Base-by-base conservation (phyloP, 1,284 basidiomycete species). In the Mycena citricolor region DNA sequence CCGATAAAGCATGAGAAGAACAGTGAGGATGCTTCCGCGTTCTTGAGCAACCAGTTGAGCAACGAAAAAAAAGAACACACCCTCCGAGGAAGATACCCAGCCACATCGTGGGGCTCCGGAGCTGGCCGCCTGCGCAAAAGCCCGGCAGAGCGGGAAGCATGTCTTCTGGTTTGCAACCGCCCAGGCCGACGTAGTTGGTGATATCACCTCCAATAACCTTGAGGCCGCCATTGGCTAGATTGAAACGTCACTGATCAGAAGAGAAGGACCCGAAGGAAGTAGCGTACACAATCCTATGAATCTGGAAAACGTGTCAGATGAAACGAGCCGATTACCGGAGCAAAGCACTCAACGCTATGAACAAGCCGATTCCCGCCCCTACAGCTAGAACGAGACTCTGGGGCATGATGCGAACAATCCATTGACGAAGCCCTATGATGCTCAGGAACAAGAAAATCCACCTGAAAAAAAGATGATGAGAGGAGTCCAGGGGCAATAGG, bases 31-130 rank as follows among this genome's bases (percentile, higher is more conserved):
- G n/a, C 83, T 67, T 33, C 11, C 10, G 22, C 16, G 6, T 25
- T 24, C 33, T 16, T 14, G 31, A 34, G 12, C 12, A 16, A 33
- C 23, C 14, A 12, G 35, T n/a, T n/a, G n/a, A n/a, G n/a, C n/a
- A n/a, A n/a, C n/a, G n/a, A n/a, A 29, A 36, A 14, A 39, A 24
- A 5, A 13, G 17, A 5, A 65, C 79, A 17, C 55, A 85, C 80
- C 91, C 92, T 54, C 91, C 91, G 14, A 83, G 69, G 65, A 93
- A 90, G 47, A 94, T 80, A 39, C 92, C 91, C n/a, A 94, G 70
- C 91, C 91, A 94, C 65, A 90, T 80, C 4, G 82, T 86, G 3
- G 88, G 89, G 53, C 70, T 80, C 45, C 79, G 84, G 30, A 93
- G 65, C 10, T 90, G 83, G 45, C 76, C 79, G n/a, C 69, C 64